These are phyloP conservation scores for Lasiodiplodia theobromae DNA, from an alignment of 2,329 filamentous ascomycete genomes.

Conservation along the genomic window DNA sequence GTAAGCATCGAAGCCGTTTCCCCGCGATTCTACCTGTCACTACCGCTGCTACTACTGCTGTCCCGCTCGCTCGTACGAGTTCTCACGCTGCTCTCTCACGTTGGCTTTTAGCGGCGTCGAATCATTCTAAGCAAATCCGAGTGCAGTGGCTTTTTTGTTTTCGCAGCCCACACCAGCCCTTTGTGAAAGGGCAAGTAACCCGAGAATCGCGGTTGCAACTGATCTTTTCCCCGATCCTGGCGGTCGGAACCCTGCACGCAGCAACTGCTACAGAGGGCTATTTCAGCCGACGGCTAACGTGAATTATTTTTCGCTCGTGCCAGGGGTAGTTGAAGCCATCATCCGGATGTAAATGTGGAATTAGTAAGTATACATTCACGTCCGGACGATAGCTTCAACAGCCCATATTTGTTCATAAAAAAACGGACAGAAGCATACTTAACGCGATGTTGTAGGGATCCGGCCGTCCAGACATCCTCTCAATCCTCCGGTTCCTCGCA, in stretches of 20 bases:
- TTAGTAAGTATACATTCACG: too few species aligned
- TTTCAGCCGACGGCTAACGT: too few species aligned
- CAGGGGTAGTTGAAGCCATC: too few species aligned
- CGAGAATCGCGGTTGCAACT: background rate
- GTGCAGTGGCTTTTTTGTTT: background rate
- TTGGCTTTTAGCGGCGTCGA: background rate
- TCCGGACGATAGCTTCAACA: too few species aligned
- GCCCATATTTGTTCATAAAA: too few species aligned
- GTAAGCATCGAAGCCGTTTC: background rate
- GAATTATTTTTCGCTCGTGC: too few species aligned
- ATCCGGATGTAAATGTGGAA: too few species aligned
- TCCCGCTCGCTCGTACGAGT: background rate
- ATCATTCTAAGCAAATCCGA: background rate
- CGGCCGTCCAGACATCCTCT: too few species aligned
- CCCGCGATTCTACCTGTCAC: background rate
- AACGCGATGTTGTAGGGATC: too few species aligned
- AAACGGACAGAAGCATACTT: too few species aligned
- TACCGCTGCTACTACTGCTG: background rate
- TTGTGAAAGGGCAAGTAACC: background rate
- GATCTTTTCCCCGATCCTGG: background rate
- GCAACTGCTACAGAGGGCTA: background rate
- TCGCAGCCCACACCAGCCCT: too few species aligned
- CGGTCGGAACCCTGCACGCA: background rate
- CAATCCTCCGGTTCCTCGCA: background rate
- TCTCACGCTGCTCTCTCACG: background rate